Evolutionary conservation across 177 flowering plant genomes (phyloP), one percentile per base, ranked within the genome.

Genomic region (Telopea speciosissima): DNA sequence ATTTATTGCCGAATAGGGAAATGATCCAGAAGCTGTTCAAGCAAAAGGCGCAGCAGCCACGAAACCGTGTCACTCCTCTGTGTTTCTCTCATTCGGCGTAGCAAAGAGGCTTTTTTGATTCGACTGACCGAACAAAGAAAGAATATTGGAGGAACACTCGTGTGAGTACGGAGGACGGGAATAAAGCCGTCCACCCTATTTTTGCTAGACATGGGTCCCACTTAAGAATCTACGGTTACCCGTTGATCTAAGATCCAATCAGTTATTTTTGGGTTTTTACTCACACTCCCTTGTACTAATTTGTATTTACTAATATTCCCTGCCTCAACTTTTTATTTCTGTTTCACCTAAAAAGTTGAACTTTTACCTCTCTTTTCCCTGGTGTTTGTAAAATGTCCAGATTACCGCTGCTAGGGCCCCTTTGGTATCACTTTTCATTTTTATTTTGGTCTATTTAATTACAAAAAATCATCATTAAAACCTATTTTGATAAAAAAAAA

Each of bases 21-120:
- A 42, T 17, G 44, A 68, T 56, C 70, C 24, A 25, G 70, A 68
- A 49, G 70, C 24, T 31, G 61, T 68, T 36, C 70, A 56, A 68
- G 63, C 36, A 42, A 16, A 1, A 49, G 70, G 17, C 14, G 36
- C 63, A 26, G 45, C 61, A 59, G 70, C 65, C 70, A 66, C 40
- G 65, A 70, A 67, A 67, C 74, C 65, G 24, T 22, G 3, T 67
- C 24, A 6, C 61, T 13, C 12, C 14, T 49, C 17, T 49, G 54
- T 49, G 54, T 13, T 49, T 6, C 23, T 58, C 61, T n/a, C 22
- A 21, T 58, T 58, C 61, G 22, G 61, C 61, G 61, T 58, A 5
- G 61, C 8, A 36, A 36, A 49, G 54, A 49, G 54, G 8, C 54
- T 16, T 16, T 16, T 49, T 16, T 49, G 17, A 1, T 36, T 36